Evolutionary conservation across 2,329 filamentous ascomycete species (phyloP), one percentile per base, ranked within the genome.

Genomic region (Sporothrix variecibatus): DNA sequence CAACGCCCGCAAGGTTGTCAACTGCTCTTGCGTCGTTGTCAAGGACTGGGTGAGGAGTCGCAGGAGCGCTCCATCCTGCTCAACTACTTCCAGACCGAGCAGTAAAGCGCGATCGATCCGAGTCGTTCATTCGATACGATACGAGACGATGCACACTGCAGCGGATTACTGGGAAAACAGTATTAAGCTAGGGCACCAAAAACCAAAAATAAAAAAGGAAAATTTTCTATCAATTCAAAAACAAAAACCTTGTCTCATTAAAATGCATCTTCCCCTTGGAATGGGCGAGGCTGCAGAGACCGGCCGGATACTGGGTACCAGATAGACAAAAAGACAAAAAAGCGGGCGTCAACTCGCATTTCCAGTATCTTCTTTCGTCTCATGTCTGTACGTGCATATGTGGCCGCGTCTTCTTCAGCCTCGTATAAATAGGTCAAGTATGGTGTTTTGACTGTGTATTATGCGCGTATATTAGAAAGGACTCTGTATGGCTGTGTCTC

Each of bases 21-120:
- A 99, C 93, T 99, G 96, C 94, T 98, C 95, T 84, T 98, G 96
- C 90, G 96, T 99, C 82, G 96, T 99, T 78, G 96, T 99, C 83
- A 95, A 96, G 90, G 95, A 99, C 87, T 99, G 96, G 96, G 96
- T 91, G 96, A 98, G 91, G 96, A 99, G 90, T 97, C 93, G 80
- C 95, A 97, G 89, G 96, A 99, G 92, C 95, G 96, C 84, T 94
- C 92, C 83, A 94, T 98, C 87, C 93, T 99, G 85, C 94, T 99
- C 86, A 97, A 99, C 93, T 99, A 99, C 93, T 98, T 99, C 95
- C 93, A 97, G 90, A 97, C 94, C 85, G 89, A 91, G 86, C 89
- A 91, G 85, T 92, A 91, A 91, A 87, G 82, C 64, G 60, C n/a
- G 62, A 60, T 72, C 67, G n/a, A 73, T 38, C 38, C 65, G 67